Evolutionary conservation across 495 filamentous ascomycete genomes (phyloP).

Genomic region (Penicillium cataractarum): DNA sequence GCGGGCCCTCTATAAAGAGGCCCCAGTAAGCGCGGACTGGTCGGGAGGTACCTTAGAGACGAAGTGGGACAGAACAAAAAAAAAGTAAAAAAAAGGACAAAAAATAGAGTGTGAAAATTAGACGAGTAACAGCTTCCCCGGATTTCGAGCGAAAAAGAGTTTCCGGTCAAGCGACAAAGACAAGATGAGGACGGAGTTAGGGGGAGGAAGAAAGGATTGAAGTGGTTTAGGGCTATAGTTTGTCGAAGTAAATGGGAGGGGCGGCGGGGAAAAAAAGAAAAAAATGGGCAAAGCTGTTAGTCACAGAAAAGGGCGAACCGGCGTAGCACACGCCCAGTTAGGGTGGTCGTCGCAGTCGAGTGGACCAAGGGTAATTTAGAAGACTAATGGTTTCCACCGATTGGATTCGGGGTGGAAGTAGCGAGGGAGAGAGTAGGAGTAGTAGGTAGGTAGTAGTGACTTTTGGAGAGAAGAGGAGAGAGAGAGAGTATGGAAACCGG

Average conservation of each 20-base stretch:
- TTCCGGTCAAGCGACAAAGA: constrained; percentile 26
- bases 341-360: constrained; percentile 5
- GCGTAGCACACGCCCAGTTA: constrained; percentile 25
- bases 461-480: too few relatives aligned
- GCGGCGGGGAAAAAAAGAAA: constrained; percentile 29
- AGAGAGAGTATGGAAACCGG: not conserved
- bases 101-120: constrained; percentile 24
- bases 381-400: constrained; percentile 4
- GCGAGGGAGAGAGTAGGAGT: not conserved
- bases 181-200: not conserved
- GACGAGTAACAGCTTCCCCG: constrained; percentile 38
- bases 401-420: constrained; percentile 4
- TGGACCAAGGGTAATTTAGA: not conserved
- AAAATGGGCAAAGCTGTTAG: constrained; percentile 45
- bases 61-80: constrained; percentile 22
- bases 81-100: constrained; percentile 22
- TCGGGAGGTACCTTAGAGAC: constrained; percentile 24
- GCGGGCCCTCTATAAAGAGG: constrained; percentile 44
- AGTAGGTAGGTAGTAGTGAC: too few relatives aligned
- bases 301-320: constrained; percentile 47
- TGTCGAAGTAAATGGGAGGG: constrained; percentile 24
- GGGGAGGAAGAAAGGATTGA: not conserved
- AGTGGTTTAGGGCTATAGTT: constrained; percentile 13
- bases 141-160: constrained; percentile 36
- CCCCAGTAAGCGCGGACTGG: constrained; percentile 19